Conservation (phyloP, 352 stramenopile species). For the Aphanomyces stellatus region DNA sequence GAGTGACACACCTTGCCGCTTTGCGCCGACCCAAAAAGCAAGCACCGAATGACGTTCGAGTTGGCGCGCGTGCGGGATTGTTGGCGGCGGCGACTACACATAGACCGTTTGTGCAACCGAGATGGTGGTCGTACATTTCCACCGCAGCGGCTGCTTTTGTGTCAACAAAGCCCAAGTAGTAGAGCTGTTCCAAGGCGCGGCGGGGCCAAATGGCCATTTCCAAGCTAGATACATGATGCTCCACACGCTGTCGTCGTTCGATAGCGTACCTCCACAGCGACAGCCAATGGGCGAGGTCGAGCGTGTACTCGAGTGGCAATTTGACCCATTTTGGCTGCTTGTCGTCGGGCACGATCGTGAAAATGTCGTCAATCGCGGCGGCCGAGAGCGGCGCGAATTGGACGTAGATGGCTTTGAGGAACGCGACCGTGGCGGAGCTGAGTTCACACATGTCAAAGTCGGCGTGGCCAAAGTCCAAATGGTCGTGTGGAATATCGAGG, state of each 20-base stretch:
- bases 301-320: slow-evolving; percentile 26
- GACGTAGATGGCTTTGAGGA: slow-evolving; percentile 62
- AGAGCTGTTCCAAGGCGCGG: slow-evolving; percentile 65
- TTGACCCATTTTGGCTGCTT: slow-evolving; percentile 53
- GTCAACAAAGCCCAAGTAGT: slow-evolving; percentile 70
- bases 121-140: slow-evolving; percentile 52
- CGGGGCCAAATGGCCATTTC: slow-evolving; percentile 52
- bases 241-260: slow-evolving; percentile 52
- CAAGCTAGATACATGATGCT: slow-evolving; percentile 60
- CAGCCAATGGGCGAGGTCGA: slow-evolving; percentile 45
- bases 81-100: slow-evolving; percentile 8
- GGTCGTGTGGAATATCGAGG: slow-evolving; percentile 63
- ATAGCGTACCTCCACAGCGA: slow-evolving; percentile 46
- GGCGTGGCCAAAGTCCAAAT: slow-evolving; percentile 39
- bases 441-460: slow-evolving; percentile 72
- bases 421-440: slow-evolving; percentile 51
- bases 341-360: slow-evolving; percentile 68
- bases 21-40: slow-evolving; percentile 35
- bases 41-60: slow-evolving; percentile 3
- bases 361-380: slow-evolving; percentile 67
- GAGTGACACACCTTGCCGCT: slow-evolving; percentile 33
- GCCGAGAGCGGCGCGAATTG: slow-evolving; percentile 70
- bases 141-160: slow-evolving; percentile 55
- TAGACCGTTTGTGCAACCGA: too few species aligned
- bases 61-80: too few species aligned